Conservation (phyloP, 148 eudicot genomes). For the Nepenthes mirabilis region DNA sequence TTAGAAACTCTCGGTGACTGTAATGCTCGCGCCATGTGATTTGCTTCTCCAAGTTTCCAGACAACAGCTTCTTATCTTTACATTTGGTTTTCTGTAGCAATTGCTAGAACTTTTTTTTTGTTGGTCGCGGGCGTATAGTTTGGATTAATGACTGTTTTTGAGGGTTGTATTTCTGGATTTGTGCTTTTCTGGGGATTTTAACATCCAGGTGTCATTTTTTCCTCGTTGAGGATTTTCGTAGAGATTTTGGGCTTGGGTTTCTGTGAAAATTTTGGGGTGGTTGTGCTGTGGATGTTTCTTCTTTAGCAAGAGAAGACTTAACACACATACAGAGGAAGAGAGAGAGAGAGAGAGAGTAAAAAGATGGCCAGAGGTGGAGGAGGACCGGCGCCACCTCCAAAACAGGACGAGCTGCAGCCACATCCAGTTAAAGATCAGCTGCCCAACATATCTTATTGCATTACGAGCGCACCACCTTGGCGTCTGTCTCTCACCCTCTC, state of each 20-base stretch:
- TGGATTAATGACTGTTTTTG: too few relatives aligned
- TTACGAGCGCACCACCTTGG: conserved; percentile 94
- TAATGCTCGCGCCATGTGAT: neutral
- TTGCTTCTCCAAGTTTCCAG: too few relatives aligned
- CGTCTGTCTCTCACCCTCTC: conserved; percentile 34
- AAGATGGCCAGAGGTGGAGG: conserved; percentile 39
- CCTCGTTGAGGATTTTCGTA: conserved; percentile 2
- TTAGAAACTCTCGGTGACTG: neutral
- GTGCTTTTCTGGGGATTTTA: conserved; percentile 6
- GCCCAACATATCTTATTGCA: conserved; percentile 65
- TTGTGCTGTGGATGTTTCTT: conserved; percentile 2
- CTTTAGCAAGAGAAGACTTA: conserved; percentile 1
- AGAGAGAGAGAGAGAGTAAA: neutral
- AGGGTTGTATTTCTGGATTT: neutral
- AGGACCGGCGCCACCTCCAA: conserved; percentile 59
- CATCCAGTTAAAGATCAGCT: conserved; percentile 83
- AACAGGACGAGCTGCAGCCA: conserved; percentile 60
- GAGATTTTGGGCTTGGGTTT: conserved; percentile 9
- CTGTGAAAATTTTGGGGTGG: too few relatives aligned
- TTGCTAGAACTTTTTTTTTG: too few relatives aligned
- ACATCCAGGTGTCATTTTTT: conserved; percentile 14
- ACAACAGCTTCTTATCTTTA: too few relatives aligned
- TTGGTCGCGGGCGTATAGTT: too few relatives aligned
- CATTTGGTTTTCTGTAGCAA: too few relatives aligned
- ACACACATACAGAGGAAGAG: conserved; percentile 5